Evolutionary conservation across 331 rosid genomes (phyloP).

Genomic region (Quercus phellos): DNA sequence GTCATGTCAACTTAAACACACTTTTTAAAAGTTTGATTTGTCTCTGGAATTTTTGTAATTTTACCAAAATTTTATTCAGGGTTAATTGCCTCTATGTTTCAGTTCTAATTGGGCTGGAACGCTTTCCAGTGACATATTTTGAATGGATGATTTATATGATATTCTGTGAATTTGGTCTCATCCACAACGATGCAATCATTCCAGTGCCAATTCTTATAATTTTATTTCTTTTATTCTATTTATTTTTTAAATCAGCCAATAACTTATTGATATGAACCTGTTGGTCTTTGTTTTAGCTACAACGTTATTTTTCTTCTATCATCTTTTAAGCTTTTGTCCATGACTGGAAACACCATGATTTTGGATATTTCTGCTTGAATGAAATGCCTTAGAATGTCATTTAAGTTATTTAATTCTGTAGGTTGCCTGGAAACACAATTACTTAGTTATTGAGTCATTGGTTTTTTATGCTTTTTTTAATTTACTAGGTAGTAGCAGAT

Average conservation of each 20-base stretch:
- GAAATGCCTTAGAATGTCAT: neutral
- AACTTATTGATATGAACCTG: neutral
- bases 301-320: neutral
- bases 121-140: neutral
- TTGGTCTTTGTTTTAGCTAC: neutral
- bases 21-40: neutral
- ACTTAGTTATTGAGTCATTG: neutral
- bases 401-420: neutral
- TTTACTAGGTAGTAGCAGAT: neutral
- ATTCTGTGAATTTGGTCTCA: neutral
- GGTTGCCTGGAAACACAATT: neutral
- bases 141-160: neutral
- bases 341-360: neutral
- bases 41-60: neutral
- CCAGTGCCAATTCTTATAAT: neutral
- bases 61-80: neutral
- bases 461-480: neutral
- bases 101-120: neutral
- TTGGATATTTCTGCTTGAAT: neutral
- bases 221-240: neutral
- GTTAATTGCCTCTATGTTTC: neutral
- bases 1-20: neutral
- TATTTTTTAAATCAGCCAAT: neutral
- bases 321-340: neutral
- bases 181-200: neutral